phyloP scores from a whole-genome alignment of 2,329 filamentous ascomycete species.

The Ascosphaera aggregata region DNA sequence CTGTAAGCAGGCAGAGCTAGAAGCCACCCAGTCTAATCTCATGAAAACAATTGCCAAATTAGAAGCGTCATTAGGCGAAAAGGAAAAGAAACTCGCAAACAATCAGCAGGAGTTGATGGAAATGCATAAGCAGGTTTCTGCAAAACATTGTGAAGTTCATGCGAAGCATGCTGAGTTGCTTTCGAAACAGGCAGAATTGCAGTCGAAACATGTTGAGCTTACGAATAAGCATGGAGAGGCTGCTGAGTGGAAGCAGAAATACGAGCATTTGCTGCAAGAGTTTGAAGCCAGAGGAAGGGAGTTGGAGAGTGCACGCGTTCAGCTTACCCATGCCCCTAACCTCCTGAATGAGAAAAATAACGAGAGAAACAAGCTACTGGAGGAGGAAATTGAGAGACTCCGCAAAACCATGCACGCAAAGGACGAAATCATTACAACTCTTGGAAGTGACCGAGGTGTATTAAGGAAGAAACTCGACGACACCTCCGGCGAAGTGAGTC shows the following conservation, averaged over 20 bases:
- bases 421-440: conserved; percentile 2
- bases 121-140: conserved; percentile 9
- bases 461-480: conserved; percentile 6
- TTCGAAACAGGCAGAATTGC: conserved; percentile 6
- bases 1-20: conserved; percentile 10
- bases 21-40: conserved; percentile 13
- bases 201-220: conserved; percentile 4
- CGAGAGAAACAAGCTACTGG: conserved; percentile 9
- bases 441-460: background rate
- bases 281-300: conserved; percentile 6
- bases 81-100: conserved; percentile 9
- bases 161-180: conserved; percentile 7
- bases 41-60: conserved; percentile 14
- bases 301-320: conserved; percentile 1
- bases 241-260: conserved; percentile 1
- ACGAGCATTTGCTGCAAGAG: background rate
- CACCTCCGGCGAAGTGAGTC: conserved; percentile 4
- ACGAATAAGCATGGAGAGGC: conserved; percentile 3
- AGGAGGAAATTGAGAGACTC: conserved; percentile 6
- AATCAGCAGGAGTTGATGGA: conserved; percentile 11
- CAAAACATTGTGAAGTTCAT: conserved; percentile 10
- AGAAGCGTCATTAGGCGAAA: conserved; percentile 4
- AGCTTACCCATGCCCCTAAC: conserved; percentile 8
- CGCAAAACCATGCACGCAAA: conserved; percentile 3
- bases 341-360: conserved; percentile 13